Conservation (phyloP, 2,329 filamentous ascomycete genomes). For the Cytospora piceicola region DNA sequence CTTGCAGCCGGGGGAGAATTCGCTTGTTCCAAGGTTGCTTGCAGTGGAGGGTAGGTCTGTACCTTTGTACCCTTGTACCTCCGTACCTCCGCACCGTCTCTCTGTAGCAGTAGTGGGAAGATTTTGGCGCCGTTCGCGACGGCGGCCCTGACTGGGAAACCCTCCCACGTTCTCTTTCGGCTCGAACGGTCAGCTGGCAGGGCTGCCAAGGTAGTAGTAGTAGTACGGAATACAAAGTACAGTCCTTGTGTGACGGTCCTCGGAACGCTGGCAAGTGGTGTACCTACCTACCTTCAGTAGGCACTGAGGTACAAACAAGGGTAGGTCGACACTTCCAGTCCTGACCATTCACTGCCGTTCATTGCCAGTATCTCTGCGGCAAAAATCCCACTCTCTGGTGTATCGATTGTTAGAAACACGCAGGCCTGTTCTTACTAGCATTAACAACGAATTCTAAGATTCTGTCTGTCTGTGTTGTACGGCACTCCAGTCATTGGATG, state of each 20-base stretch:
- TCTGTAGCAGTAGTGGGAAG: too few species aligned
- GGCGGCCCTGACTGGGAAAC: not conserved
- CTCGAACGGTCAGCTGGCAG: constrained; percentile 1
- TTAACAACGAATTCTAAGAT: not conserved
- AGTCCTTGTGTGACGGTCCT: not conserved
- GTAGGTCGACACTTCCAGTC: not conserved
- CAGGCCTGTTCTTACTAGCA: not conserved
- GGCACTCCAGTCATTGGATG: not conserved
- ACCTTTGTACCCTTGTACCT: not conserved
- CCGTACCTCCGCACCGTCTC: too few species aligned
- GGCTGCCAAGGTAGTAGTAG: not conserved
- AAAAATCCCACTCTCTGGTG: not conserved
- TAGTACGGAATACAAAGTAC: not conserved
- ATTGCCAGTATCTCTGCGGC: not conserved
- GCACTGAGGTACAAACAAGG: too few species aligned
- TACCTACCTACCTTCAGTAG: too few species aligned
- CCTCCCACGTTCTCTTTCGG: not conserved
- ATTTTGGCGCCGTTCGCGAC: constrained; percentile 1
- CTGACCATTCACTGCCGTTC: not conserved
- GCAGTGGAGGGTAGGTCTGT: not conserved
- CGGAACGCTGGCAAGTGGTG: not conserved
- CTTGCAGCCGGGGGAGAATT: constrained; percentile 1
- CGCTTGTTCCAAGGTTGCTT: constrained; percentile 3
- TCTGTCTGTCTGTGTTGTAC: not conserved
- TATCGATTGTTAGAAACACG: not conserved